Base-by-base conservation (phyloP, 1,139 yeast species). In the Debaryomycetaceae sp. region DNA sequence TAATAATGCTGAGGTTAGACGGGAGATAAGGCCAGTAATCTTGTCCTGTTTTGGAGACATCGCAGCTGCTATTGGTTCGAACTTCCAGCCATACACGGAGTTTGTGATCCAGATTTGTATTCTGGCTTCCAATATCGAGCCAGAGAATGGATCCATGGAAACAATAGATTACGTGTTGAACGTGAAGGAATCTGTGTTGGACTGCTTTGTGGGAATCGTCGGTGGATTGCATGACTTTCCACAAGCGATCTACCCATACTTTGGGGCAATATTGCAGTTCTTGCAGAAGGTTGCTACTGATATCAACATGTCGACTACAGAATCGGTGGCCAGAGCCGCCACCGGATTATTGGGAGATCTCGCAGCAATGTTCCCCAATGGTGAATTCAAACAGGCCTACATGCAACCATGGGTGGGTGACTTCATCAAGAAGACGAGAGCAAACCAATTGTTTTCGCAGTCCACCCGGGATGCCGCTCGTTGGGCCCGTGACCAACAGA, bases 1-100 rank as follows among this genome's bases (percentile, higher is more conserved):
- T 51, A 81, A 84, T 47, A 78, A 79, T 54, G 74, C 78, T 35
- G 79, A 78, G 45, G 84, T 87, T 29, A 84, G 85, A 59, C 80
- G 87, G 51, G 96, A 89, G 51, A 75, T 91, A 52, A 84, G 88
- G 64, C 97, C 98, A 11, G 79, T 89, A 17, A 88, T 91, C 33
- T 72, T 95, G 54, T 88, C 97, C n/a, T 90, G 96, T 58, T 88
- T 93, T 64, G 99, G 99, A 51, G 99, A 93, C 65, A 79, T 95
- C 59, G 98, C 99, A 2, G 80, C 96, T 1, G 83, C 95, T 8
- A 83, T 91, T 52, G 97, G 97, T 6, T 60, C 75, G 4, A 78
- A 76, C 45, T 93, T 91, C 66, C 76, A 76, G 52, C 88, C 84
- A 46, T 93, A 88, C 65, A 70, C 90, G 53, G 81, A 76, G 40